Base-by-base conservation (phyloP, 306 rosid genomes). In the Malus sieversii region DNA sequence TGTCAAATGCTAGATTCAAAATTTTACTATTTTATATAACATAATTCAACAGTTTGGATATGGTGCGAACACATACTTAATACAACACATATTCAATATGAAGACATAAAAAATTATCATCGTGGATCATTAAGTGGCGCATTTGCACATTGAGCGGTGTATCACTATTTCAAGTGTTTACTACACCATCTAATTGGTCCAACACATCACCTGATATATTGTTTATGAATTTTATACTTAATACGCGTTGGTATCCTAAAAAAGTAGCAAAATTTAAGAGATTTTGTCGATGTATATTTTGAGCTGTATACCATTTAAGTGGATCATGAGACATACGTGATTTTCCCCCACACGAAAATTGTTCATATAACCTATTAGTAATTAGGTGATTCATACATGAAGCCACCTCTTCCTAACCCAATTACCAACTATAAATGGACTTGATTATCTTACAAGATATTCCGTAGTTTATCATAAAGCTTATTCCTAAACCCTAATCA, bases 341-440 rank as follows among this genome's bases (percentile, higher is more conserved):
- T 44, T 65, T 20, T 25, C 5, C 20, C 30, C 40, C 69, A 53
- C 77, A 74, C 16, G 59, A 27, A 40, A 42, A 44, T 10, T 18
- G 23, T 66, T 58, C 59, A 23, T 44, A 60, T 18, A 27, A 61
- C 46, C 69, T 15, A 61, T 0, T 16, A 45, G 60, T 30, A 38
- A 58, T 9, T 78, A 53, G 66, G 67, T 42, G 53, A 25, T 57
- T 73, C 72, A 58, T 61, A 71, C 79, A 66, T 14, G 42, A 27
- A 52, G 52, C 69, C 79, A 53, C 58, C 73, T 76, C 55, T 22
- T 22, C 13, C 30, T 38, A 10, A 15, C 68, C 19, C 57, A 75
- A 42, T 25, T 9, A 11, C 57, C 13, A 15, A 16, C 66, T 66
- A 66, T 76, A 76, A 76, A 76, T 15, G 23, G 73, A 25, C 65